Percentiles rank a stretch among this genome's conserved stretches.
phyloP scores from a whole-genome alignment of 2,329 filamentous ascomycete species.

The Xylariaceae sp. region DNA sequence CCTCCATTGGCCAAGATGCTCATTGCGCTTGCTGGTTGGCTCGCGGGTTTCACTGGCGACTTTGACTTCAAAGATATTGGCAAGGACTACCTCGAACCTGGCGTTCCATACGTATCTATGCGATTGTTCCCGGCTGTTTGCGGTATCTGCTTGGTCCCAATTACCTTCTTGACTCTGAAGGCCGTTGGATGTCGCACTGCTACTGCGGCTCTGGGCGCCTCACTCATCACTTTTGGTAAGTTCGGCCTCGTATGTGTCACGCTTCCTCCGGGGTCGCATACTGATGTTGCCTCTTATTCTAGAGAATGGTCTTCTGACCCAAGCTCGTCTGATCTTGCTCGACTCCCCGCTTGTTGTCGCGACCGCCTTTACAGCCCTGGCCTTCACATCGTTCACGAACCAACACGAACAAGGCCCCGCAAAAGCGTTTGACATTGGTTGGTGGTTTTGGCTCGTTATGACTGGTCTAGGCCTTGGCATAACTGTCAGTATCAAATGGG shows the following conservation, averaged over 20 bases:
- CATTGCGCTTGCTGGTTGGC: constrained; percentile 88
- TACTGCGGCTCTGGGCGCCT: constrained; percentile 76
- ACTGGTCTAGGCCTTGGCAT: constrained; percentile 84
- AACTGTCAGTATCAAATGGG: constrained; percentile 96
- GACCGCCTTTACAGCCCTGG: constrained; percentile 83
- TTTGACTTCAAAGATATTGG: constrained; percentile 99
- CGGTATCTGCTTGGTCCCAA: constrained; percentile 81
- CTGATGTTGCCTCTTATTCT: constrained; percentile 28
- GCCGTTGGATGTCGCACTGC: constrained; percentile 81
- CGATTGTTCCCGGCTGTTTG: constrained; percentile 85
- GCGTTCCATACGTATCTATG: constrained; percentile 97
- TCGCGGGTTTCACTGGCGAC: constrained; percentile 88
- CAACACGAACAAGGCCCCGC: constrained; percentile 89
- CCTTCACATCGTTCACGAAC: constrained; percentile 91
- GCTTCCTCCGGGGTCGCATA: background rate
- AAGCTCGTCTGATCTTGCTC: constrained; percentile 90
- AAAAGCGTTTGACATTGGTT: constrained; percentile 80
- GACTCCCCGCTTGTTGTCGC: constrained; percentile 92
- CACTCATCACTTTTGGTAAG: constrained; percentile 84
- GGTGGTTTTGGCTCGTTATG: constrained; percentile 96
- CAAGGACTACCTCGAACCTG: constrained; percentile 93
- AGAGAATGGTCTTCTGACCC: constrained; percentile 95
- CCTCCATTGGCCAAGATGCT: constrained; percentile 94
- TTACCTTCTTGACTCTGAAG: constrained; percentile 93
- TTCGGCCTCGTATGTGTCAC: constrained; percentile 23